Base-by-base conservation (phyloP, 2,329 filamentous ascomycete species). In the Clonostachys chloroleuca region DNA sequence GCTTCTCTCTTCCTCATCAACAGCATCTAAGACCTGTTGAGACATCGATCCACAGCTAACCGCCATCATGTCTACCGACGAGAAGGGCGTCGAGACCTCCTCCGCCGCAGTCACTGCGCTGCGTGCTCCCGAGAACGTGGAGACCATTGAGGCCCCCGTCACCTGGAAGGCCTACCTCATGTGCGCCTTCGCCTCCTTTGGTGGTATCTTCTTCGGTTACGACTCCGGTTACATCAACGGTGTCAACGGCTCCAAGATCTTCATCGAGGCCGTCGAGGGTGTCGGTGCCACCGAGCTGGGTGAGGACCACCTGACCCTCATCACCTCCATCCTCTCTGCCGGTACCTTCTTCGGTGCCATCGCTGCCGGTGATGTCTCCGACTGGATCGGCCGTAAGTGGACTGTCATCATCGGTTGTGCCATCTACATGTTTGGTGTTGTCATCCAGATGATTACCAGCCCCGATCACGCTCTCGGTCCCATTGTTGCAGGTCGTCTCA, bases 281-380 rank as follows among this genome's bases (percentile, higher is more conserved):
- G 51, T 59, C 30, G 63, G 54, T 42, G 59, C 56, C 33, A 55
- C 50, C 0, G 50, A 50, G 8, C 58, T 82, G 34, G 55, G 52
- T 36, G 64, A 73, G 40, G 63, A 64, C 52, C 59, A 80, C 61
- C 66, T 66, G 49, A 80, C 78, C 7, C 73, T 82, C 39, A 81
- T 91, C 61, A 83, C 83, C 60, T 89, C 86, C 17, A 90, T 92
- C 56, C 80, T 92, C 47, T 92, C 88, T 35, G 80, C 76, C 61
- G 81, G 83, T 65, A 90, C 87, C 57, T 92, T 92, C 77, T 86
- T 90, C 51, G 84, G 88, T 63, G 84, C 89, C 48, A 60, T 92
- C 54, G 81, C 89, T 51, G 87, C 86, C 49, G 88, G 88, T 74
- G 86, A 90, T 63, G 63, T 92, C 52, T 81, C 88, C 54, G 89